Percentiles rank a stretch among this genome's conserved stretches.
These are phyloP conservation scores for Nannochloropsis gaditana DNA, from an alignment of 108 stramenopile species.

Conservation along the genomic window DNA sequence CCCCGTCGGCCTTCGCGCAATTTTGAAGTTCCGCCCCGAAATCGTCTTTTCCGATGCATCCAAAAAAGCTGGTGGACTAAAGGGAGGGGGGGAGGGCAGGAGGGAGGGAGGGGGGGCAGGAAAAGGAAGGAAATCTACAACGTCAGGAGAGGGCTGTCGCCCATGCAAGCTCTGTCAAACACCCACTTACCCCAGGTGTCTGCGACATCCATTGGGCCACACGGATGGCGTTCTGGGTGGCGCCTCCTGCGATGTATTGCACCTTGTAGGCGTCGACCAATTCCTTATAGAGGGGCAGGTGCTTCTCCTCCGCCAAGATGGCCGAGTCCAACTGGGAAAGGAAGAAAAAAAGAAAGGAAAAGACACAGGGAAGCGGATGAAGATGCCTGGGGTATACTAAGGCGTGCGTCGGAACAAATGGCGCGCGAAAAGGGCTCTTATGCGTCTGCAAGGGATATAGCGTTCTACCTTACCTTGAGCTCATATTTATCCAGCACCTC, in stretches of 20 bases:
- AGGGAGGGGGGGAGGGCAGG: background rate
- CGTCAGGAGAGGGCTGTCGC: background rate
- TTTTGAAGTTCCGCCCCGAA: constrained; percentile 72
- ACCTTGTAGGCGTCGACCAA: constrained; percentile 45
- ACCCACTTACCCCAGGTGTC: constrained; percentile 26
- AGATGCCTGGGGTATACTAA: too few species aligned
- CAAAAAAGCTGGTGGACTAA: constrained; percentile 73
- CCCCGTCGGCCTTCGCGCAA: constrained; percentile 87
- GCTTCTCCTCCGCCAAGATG: constrained; percentile 97
- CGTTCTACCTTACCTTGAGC: background rate
- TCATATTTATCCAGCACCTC: constrained; percentile 78
- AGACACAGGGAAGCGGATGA: too few species aligned
- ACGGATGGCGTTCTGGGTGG: constrained; percentile 99
- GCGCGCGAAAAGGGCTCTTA: background rate
- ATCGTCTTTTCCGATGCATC: constrained; percentile 84
- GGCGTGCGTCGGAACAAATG: too few species aligned
- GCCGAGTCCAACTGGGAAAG: constrained; percentile 63
- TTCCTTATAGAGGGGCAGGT: constrained; percentile 61
- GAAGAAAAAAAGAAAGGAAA: background rate
- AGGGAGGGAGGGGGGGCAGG: background rate
- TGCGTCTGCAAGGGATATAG: too few species aligned
- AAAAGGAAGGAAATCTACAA: too few species aligned
- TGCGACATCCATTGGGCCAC: constrained; percentile 96
- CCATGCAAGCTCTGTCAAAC: constrained; percentile 33
- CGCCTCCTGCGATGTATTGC: constrained; percentile 97